Evolutionary conservation across 2,329 filamentous ascomycete genomes (phyloP), one percentile per base, ranked within the genome.

Genomic region (Balansia obtecta): DNA sequence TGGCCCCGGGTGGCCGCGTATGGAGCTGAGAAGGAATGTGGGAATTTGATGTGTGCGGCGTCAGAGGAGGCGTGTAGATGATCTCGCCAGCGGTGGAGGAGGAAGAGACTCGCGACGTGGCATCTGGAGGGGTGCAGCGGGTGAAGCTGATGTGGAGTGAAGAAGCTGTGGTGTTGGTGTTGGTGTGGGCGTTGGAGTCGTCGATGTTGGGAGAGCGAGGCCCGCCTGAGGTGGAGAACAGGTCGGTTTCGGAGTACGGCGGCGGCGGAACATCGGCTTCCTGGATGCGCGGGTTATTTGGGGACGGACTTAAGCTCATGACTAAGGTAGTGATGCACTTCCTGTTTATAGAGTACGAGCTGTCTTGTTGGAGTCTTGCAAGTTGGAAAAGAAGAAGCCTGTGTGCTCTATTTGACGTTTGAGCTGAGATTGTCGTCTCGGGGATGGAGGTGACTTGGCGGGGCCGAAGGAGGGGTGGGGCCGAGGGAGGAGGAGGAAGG

Each of bases 221-320:
- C 50, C 56, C 57, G 32, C 65, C 66, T 3, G 72, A 63, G 46
- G 59, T 66, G 13, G 74, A 77, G 63, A 72, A 76, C 38, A 76
- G 70, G 59, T 80, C 77, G 15, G 74, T 79, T 61, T 78, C 76
- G 39, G 72, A 72, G 57, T 81, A 81, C n/a, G n/a, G n/a, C 6
- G 78, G 77, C 4, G 76, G 76, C 77, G 18, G 76, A 8, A 63
- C 59, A 52, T 74, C 67, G 50, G 69, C 63, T 11, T 46, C 53
- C 15, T 51, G 54, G 50, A 57, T 50, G 49, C 46, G 53, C 40
- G 56, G 55, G 41, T 51, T 56, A 52, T 51, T 53, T 32, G 43
- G 50, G 40, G 52, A 48, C 32, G 52, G 49, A n/a, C n/a, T n/a
- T n/a, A n/a, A n/a, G 45, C 51, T 54, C 57, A 55, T 57, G 34